phyloP scores from a whole-genome alignment of 345 rosid genomes.

The Reutealis trisperma region DNA sequence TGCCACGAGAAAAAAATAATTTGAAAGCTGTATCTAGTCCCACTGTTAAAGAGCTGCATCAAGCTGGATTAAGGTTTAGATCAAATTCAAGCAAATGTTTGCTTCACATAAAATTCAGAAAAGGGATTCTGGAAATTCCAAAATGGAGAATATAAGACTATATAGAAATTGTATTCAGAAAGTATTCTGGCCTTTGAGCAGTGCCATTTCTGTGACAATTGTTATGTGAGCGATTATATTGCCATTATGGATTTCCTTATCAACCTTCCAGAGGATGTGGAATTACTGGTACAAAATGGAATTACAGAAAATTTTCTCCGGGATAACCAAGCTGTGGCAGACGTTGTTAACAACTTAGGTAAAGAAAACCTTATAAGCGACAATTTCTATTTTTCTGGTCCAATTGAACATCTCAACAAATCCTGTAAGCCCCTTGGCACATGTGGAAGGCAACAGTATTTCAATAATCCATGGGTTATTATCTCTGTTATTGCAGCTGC shows the following conservation, averaged over 20 bases:
- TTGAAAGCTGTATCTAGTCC: neutral
- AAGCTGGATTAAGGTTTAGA: slow-evolving; percentile 21
- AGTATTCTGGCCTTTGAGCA: slow-evolving; percentile 18
- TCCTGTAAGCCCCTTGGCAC: slow-evolving; percentile 11
- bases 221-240: neutral
- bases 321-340: neutral
- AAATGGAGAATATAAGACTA: neutral
- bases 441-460: slow-evolving; percentile 23
- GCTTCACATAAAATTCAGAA: slow-evolving; percentile 11
- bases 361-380: rapidly evolving
- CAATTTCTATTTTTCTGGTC: neutral
- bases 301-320: neutral
- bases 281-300: neutral
- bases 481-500: slow-evolving; percentile 10
- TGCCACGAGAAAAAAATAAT: rapidly evolving
- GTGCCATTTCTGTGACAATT: neutral
- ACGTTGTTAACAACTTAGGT: neutral
- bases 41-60: slow-evolving; percentile 1
- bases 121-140: slow-evolving; percentile 15
- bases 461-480: slow-evolving; percentile 24
- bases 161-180: slow-evolving; percentile 3
- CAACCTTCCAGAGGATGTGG: slow-evolving; percentile 10
- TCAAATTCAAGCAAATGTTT: neutral
- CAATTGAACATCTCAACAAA: neutral
- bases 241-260: neutral